Evolutionary conservation across 805 yeast genomes (phyloP).

Genomic region (Candida pseudofarinosa): DNA sequence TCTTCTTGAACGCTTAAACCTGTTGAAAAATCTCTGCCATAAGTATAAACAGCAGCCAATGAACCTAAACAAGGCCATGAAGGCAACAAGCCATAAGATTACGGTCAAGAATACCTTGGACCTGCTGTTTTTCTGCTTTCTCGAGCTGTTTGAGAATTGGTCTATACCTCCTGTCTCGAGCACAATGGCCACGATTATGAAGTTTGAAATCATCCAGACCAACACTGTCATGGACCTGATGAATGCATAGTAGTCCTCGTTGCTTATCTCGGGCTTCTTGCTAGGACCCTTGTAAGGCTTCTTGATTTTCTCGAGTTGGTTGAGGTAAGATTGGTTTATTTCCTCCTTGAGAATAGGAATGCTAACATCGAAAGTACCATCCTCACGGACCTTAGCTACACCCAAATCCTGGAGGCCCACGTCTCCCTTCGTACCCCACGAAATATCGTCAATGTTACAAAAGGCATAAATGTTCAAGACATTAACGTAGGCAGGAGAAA

Average conservation of each 20-base stretch:
- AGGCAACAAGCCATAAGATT: slow-evolving; percentile 59
- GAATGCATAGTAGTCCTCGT: slow-evolving; percentile 45
- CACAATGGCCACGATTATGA: slow-evolving; percentile 38
- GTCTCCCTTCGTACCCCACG: slow-evolving; percentile 75
- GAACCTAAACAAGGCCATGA: slow-evolving; percentile 54
- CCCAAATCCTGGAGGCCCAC: slow-evolving; percentile 57
- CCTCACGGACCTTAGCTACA: slow-evolving; percentile 47
- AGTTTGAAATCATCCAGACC: slow-evolving; percentile 43
- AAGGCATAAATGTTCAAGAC: slow-evolving; percentile 64
- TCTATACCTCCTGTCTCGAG: slow-evolving; percentile 42
- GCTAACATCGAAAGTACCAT: slow-evolving; percentile 55
- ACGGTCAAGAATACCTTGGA: slow-evolving; percentile 46
- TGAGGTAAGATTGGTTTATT: slow-evolving; percentile 49
- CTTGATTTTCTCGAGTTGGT: slow-evolving; percentile 51
- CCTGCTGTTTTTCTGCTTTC: slow-evolving; percentile 25
- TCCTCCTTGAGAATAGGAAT: slow-evolving; percentile 46
- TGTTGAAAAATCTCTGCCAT: slow-evolving; percentile 28
- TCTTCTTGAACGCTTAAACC: slow-evolving; percentile 14
- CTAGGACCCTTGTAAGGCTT: slow-evolving; percentile 35
- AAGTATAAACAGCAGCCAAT: slow-evolving; percentile 51
- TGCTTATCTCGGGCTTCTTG: slow-evolving; percentile 22
- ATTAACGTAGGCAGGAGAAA: slow-evolving; percentile 51
- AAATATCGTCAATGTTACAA: slow-evolving; percentile 67
- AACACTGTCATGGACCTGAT: slow-evolving; percentile 44
- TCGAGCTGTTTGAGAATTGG: slow-evolving; percentile 29